Conservation (phyloP, 169 alveolate genomes). For the Plasmodium vivax region DNA sequence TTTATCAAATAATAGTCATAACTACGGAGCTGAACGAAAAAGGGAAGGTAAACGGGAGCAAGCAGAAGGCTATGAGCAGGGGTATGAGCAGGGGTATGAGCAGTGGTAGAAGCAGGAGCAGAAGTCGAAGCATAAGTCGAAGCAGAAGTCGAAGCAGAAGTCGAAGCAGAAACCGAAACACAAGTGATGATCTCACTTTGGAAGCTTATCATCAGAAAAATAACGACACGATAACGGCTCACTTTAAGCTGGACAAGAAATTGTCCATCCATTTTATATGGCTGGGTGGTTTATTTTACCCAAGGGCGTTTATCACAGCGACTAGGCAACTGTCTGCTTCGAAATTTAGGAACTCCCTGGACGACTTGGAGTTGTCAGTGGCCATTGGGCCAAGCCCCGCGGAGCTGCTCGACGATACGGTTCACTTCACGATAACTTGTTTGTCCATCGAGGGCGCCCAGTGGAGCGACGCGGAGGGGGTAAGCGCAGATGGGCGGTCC, state of each 20-base stretch:
- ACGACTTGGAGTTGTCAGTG: constrained; percentile 86
- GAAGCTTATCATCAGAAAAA: constrained; percentile 37
- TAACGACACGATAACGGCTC: constrained; percentile 60
- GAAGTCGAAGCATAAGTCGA: neutral
- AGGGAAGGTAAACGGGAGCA: neutral
- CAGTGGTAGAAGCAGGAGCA: neutral
- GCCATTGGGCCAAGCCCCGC: constrained; percentile 73
- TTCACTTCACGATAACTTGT: constrained; percentile 85
- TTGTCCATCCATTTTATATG: constrained; percentile 80
- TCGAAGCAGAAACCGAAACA: neutral
- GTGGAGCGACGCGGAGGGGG: constrained; percentile 77
- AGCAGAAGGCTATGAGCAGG: neutral
- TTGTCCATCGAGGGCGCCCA: constrained; percentile 89
- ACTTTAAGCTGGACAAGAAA: constrained; percentile 29
- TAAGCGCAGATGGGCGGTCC: neutral
- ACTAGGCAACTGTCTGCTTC: constrained; percentile 89
- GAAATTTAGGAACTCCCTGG: constrained; percentile 86
- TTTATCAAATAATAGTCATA: constrained; percentile 72
- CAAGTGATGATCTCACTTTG: constrained; percentile 5
- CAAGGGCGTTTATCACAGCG: constrained; percentile 93
- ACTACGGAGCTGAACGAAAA: constrained; percentile 54
- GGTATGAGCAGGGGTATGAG: neutral
- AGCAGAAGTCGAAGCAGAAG: neutral
- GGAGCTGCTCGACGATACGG: constrained; percentile 76
- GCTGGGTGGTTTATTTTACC: constrained; percentile 92